Evolutionary conservation across 345 rosid species (phyloP).

Genomic region (Heritiera fomes): DNA sequence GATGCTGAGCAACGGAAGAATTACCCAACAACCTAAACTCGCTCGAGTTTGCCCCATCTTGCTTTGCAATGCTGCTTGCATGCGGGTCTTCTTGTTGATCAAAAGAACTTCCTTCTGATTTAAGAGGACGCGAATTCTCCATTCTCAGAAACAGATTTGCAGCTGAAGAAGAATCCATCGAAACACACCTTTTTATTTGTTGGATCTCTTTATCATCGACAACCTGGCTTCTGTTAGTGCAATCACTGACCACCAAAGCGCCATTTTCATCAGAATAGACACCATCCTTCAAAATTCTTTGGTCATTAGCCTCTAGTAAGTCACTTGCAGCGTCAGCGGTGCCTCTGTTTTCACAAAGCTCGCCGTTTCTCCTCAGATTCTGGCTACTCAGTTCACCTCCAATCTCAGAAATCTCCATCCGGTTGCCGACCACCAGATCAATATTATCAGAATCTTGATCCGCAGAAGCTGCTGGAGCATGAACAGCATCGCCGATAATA

Average conservation of each 20-base stretch:
- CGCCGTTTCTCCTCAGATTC: constrained; percentile 29
- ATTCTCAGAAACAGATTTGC: constrained; percentile 17
- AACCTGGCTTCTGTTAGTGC: background rate
- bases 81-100: constrained; percentile 8
- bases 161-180: constrained; percentile 38
- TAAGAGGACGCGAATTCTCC: constrained; percentile 8
- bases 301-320: constrained; percentile 12
- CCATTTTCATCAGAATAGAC: constrained; percentile 15
- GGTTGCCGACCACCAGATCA: constrained; percentile 13
- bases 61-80: constrained; percentile 11
- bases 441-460: constrained; percentile 34
- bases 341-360: constrained; percentile 33
- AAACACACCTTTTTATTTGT: constrained; percentile 34
- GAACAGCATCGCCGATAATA: constrained; percentile 30
- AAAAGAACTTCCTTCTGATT: constrained; percentile 14
- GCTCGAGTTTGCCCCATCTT: constrained; percentile 21
- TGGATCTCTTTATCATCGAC: constrained; percentile 11
- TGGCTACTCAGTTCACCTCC: constrained; percentile 33
- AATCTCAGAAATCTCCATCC: constrained; percentile 28
- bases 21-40: constrained; percentile 11
- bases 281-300: constrained; percentile 20
- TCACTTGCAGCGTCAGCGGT: constrained; percentile 32
- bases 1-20: constrained; percentile 31
- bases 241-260: background rate
- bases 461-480: constrained; percentile 24